A percentile compares a stretch with the other conserved stretches of the same genome.
Conservation (phyloP, 768 basidiomycete species). For the Gloeophyllum trabeum region DNA sequence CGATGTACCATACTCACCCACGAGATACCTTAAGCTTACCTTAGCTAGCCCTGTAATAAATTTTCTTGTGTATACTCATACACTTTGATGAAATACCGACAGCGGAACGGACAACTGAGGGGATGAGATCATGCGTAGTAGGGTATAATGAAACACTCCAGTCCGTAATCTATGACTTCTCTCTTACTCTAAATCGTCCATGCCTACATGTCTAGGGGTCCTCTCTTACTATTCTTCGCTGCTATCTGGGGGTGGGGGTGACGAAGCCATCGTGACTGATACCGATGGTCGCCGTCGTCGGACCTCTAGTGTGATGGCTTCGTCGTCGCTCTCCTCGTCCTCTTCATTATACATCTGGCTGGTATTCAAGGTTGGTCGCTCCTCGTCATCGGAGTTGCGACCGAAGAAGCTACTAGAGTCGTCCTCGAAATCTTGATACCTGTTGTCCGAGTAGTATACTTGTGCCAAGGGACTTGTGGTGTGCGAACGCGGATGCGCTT, state of each 20-base stretch:
- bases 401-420: slow-evolving; percentile 12
- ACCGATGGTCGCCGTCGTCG: not conserved
- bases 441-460: slow-evolving; percentile 8
- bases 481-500: slow-evolving; percentile 15
- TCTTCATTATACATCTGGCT: slow-evolving; percentile 1
- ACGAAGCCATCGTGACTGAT: not conserved
- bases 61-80: not conserved
- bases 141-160: too few species aligned
- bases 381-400: not conserved
- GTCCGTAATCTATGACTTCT: too few species aligned
- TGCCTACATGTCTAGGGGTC: too few species aligned
- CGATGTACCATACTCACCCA: not conserved
- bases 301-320: slow-evolving; percentile 19
- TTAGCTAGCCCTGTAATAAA: not conserved
- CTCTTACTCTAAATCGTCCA: too few species aligned
- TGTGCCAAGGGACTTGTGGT: slow-evolving; percentile 28
- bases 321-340: slow-evolving; percentile 9
- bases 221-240: too few species aligned
- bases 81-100: too few species aligned
- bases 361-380: not conserved
- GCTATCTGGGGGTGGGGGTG: not conserved
- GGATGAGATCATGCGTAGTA: too few species aligned
- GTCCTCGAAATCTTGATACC: slow-evolving; percentile 24
- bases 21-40: not conserved
- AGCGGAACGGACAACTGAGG: too few species aligned